These are phyloP conservation scores for Phytophthora cactorum DNA, from an alignment of 352 stramenopile genomes.

Conservation along the genomic window DNA sequence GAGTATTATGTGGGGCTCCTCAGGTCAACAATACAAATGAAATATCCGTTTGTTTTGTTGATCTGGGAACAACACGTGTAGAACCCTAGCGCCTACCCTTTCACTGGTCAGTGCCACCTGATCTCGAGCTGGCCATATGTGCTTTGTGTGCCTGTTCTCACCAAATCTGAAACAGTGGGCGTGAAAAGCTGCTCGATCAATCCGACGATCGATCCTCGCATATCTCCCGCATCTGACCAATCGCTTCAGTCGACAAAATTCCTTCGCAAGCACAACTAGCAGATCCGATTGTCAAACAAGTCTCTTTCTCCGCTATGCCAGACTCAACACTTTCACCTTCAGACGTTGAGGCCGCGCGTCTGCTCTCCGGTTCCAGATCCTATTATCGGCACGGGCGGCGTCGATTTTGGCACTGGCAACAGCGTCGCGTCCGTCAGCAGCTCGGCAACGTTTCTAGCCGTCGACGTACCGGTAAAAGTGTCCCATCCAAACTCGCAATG, in stretches of 20 bases:
- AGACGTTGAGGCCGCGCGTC: slow-evolving; percentile 16
- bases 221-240: slow-evolving; percentile 15
- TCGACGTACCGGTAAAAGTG: slow-evolving; percentile 11
- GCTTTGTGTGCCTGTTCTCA: slow-evolving; percentile 14
- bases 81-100: background rate
- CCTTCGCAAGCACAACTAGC: background rate
- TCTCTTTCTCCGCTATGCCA: slow-evolving; percentile 3
- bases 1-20: too few species aligned
- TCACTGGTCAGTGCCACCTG: background rate
- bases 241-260: slow-evolving; percentile 17
- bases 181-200: background rate
- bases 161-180: slow-evolving; percentile 10
- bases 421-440: slow-evolving; percentile 12
- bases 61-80: background rate
- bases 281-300: background rate
- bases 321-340: slow-evolving; percentile 1
- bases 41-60: too few species aligned
- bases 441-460: slow-evolving; percentile 25
- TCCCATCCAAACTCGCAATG: slow-evolving; percentile 23
- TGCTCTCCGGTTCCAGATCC: slow-evolving; percentile 8
- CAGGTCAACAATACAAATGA: too few species aligned
- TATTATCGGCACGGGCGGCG: slow-evolving; percentile 13
- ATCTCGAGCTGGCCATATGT: slow-evolving; percentile 1
- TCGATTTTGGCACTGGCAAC: slow-evolving; percentile 22
- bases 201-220: slow-evolving; percentile 12